phyloP scores from a whole-genome alignment of 345 rosid species.

The Heritiera fomes region DNA sequence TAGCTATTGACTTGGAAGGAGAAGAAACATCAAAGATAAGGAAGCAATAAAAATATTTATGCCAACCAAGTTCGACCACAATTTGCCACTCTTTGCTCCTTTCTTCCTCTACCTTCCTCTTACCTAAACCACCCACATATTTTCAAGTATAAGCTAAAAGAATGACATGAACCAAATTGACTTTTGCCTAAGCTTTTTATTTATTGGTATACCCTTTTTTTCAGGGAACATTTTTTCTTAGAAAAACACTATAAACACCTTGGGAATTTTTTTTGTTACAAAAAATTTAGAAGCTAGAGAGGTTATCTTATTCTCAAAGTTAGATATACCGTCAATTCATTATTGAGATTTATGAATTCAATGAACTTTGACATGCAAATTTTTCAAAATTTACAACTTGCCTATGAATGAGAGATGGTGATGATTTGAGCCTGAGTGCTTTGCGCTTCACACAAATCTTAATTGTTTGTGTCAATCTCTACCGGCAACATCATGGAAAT shows the following conservation, averaged over 20 bases:
- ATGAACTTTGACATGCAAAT: too few species aligned
- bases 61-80: conserved; percentile 24
- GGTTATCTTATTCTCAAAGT: too few species aligned
- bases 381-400: too few species aligned
- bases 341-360: too few species aligned
- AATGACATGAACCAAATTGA: conserved; percentile 8
- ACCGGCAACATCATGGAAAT: too few species aligned
- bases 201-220: conserved; percentile 7
- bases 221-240: conserved; percentile 14
- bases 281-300: too few species aligned
- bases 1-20: conserved; percentile 18
- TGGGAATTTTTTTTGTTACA: not conserved
- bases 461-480: too few species aligned
- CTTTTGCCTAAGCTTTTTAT: conserved; percentile 21
- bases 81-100: not conserved
- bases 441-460: too few species aligned
- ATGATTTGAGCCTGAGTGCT: too few species aligned
- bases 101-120: conserved; percentile 13
- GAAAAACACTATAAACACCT: not conserved
- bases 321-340: too few species aligned
- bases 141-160: conserved; percentile 4
- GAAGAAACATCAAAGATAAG: conserved; percentile 25
- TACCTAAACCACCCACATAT: conserved; percentile 36
- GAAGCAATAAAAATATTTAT: not conserved
- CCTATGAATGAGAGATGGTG: too few species aligned